Conservation (phyloP, 306 rosid species). For the Psophocarpus tetragonolobus region DNA sequence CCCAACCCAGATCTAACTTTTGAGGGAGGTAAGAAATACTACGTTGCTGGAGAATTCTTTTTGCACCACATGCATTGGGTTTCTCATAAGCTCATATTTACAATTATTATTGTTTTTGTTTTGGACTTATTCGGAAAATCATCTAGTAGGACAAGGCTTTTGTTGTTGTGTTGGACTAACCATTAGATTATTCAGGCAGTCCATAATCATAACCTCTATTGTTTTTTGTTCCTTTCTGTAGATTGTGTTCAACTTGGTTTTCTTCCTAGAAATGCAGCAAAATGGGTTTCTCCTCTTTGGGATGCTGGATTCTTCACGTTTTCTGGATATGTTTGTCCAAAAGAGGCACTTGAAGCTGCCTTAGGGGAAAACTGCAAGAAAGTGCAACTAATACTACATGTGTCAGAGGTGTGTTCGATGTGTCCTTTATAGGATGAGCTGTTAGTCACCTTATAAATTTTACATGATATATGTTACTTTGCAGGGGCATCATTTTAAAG, state of each 20-base stretch:
- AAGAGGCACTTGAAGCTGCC: constrained; percentile 72
- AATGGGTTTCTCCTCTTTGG: constrained; percentile 88
- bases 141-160: neutral
- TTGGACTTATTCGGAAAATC: constrained; percentile 8
- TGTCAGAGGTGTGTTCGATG: constrained; percentile 56
- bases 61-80: constrained; percentile 10
- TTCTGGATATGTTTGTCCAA: constrained; percentile 66
- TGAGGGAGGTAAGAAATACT: constrained; percentile 60
- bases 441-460: constrained; percentile 23
- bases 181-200: constrained; percentile 17
- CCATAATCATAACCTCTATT: constrained; percentile 17
- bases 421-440: constrained; percentile 21
- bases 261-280: constrained; percentile 68
- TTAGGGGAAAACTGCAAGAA: constrained; percentile 59
- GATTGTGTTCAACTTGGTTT: constrained; percentile 77
- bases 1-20: constrained; percentile 48
- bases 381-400: constrained; percentile 51
- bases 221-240: constrained; percentile 33
- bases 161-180: constrained; percentile 26
- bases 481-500: constrained; percentile 65
- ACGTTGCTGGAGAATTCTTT: constrained; percentile 31
- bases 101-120: constrained; percentile 7
- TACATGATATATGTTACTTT: constrained; percentile 28
- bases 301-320: constrained; percentile 74
- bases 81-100: constrained; percentile 13